These are phyloP conservation scores for Litchi chinensis DNA, from an alignment of 345 rosid species.

Conservation along the genomic window DNA sequence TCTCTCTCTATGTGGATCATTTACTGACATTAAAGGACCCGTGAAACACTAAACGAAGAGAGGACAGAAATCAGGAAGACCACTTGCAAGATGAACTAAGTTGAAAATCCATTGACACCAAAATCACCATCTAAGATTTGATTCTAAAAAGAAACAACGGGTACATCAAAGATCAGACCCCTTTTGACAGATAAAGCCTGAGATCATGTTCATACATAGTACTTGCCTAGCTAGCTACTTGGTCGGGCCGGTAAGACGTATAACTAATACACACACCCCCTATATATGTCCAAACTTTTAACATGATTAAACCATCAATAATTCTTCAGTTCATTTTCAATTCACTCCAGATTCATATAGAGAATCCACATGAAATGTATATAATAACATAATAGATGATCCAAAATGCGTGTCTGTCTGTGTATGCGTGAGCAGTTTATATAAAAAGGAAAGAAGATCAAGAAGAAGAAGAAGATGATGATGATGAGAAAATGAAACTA, in stretches of 20 bases:
- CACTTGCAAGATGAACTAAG: slow-evolving; percentile 5
- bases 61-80: slow-evolving; percentile 14
- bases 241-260: neutral
- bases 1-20: neutral
- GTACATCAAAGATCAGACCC: slow-evolving; percentile 16
- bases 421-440: neutral
- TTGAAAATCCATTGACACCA: slow-evolving; percentile 16
- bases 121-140: slow-evolving; percentile 17
- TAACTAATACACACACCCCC: neutral
- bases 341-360: neutral
- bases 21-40: slow-evolving; percentile 21
- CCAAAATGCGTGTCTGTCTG: neutral
- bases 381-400: neutral
- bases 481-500: slow-evolving; percentile 36
- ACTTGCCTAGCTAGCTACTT: slow-evolving; percentile 14
- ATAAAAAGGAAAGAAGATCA: too few species aligned
- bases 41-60: neutral
- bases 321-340: slow-evolving; percentile 4
- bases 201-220: slow-evolving; percentile 7
- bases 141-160: neutral
- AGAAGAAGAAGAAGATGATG: neutral
- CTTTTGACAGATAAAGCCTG: slow-evolving; percentile 23
- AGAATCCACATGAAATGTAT: neutral
- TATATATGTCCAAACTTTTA: neutral
- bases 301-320: neutral